Base-by-base conservation (phyloP, 2,329 filamentous ascomycete genomes). In the Fusarium tjaetaba region DNA sequence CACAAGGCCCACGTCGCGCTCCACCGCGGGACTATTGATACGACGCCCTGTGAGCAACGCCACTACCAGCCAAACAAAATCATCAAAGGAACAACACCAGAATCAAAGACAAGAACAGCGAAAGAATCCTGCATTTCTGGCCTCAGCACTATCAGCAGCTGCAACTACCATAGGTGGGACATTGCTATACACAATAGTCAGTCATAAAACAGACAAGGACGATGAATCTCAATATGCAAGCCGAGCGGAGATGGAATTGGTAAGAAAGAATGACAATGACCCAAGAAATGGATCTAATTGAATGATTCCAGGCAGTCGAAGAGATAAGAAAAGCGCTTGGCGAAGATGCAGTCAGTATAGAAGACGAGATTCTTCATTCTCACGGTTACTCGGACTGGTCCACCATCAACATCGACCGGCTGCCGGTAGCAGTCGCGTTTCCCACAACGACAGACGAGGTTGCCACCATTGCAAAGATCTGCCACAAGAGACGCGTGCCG, bases 401-500 rank as follows among this genome's bases (percentile, higher is more conserved):
- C 1, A 87, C 88, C 0, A 85, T 84, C 20, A 92, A 92, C 73
- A 86, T 88, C 4, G 88, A 91, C 22, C 82, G 82, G 3, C 83
- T 91, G 7, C 90, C 90, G 0, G 88, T 92, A 5, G 90, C 90
- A 2, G 90, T 92, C 32, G 88, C 88, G 0, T 92, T 91, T 72
- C 90, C 90, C 4, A 86, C 86, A 30, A 86, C 84, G 6, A 92
- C 90, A 1, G 85, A 87, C 56, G 86, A 92, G 62, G 90, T 92
- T 16, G 85, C 89, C 2, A 77, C 80, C 20, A 89, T 92, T 61
- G 88, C 88, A 1, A 86, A 91, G 73, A 86, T 95, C 52, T 97
- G 95, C 2, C 83, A 87, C 92, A 83, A 92, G 91, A 80, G 91
- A 94, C 82, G 91, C 87, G 89, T 97, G 56, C 95, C 95, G 2